Evolutionary conservation across 2,329 filamentous ascomycete species (phyloP), one percentile per base, ranked within the genome.

Genomic region (Xylariaceae sp.): DNA sequence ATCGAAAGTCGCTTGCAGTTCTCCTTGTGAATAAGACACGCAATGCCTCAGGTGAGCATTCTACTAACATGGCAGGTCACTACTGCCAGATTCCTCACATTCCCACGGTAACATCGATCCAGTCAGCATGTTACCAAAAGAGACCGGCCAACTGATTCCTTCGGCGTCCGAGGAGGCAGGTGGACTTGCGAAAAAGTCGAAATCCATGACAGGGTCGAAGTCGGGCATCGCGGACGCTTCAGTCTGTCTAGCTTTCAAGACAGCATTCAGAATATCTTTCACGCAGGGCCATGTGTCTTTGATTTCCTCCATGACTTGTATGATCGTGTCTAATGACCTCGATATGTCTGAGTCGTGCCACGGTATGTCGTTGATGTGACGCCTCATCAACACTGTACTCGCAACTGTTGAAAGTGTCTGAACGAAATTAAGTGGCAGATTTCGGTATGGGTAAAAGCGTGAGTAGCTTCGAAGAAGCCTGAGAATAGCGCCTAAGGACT

Each of bases 231-330:
- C 30, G 1, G 33, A 43, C 6, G 44, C 52, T 36, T 47, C 48
- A 44, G 49, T 48, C 39, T 46, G 50, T 39, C 58, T 46, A 3
- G 59, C 57, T 9, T 55, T 47, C 6, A 58, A 53, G 7, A 69
- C 61, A 11, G 64, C 64, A 44, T 71, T 68, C 30, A 63, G 60
- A 9, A 77, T 70, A 53, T 75, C 73, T 22, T 62, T 62, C 31
- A 75, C 68, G 54, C 72, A 75, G 6, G 72, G 71, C 70, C 71
- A 76, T 7, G 72, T 74, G 38, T 74, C 68, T 30, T 81, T 68
- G 32, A 83, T 75, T n/a, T 71, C 68, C 32, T 76, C 68, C 53
- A 81, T 75, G 33, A 75, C 74, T 5, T 78, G 72, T 0, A 73
- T 62, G n/a, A 74, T 68, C 14, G 73, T 68, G 9, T 74, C 72